Conservation (phyloP, 192 early-diverging fungal species). For the Blastocladiella britannica region DNA sequence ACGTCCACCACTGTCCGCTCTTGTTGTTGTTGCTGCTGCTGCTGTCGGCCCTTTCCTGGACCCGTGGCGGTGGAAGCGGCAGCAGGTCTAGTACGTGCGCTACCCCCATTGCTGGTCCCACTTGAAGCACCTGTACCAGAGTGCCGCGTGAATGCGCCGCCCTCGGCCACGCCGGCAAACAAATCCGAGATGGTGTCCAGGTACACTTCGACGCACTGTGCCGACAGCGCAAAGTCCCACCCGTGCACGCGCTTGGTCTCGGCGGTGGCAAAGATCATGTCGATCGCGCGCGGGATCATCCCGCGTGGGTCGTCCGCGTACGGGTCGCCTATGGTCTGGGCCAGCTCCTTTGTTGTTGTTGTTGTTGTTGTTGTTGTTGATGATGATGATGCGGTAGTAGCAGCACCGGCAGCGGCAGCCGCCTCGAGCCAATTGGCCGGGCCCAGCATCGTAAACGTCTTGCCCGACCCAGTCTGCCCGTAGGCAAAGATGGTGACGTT, state of each 20-base stretch:
- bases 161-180: conserved; percentile 22
- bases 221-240: conserved; percentile 74
- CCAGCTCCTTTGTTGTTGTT: no score
- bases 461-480: conserved; percentile 89
- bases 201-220: conserved; percentile 88
- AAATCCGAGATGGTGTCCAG: conserved; percentile 82
- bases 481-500: conserved; percentile 97
- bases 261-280: conserved; percentile 65
- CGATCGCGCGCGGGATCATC: conserved; percentile 85
- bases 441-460: conserved; percentile 69
- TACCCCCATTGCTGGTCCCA: no score
- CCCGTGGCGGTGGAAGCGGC: neutral
- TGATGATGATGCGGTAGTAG: no score
- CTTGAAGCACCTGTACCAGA: no score
- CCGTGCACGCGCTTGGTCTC: conserved; percentile 48
- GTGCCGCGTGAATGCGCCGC: no score
- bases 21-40: neutral
- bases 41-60: neutral
- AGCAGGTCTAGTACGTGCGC: no score
- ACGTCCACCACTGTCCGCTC: neutral
- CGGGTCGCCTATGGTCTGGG: conserved; percentile 6
- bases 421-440: conserved; percentile 7
- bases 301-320: conserved; percentile 30
- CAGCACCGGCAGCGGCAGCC: no score
- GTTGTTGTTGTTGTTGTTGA: no score